phyloP scores from a whole-genome alignment of 2,329 filamentous ascomycete species.

The Chrysoporthe cubensis region DNA sequence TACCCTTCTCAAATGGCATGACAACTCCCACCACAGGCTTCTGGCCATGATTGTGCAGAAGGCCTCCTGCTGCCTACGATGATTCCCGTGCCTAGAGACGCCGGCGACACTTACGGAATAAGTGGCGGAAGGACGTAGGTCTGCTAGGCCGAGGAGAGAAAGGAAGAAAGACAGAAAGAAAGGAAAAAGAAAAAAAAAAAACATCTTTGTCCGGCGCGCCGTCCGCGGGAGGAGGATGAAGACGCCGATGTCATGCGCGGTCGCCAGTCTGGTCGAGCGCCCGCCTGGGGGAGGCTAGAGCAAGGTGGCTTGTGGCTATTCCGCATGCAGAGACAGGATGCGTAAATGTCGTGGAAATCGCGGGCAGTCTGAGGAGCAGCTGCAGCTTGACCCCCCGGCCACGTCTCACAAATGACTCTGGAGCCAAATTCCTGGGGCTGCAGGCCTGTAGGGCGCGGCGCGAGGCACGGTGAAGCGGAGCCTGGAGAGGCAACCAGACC shows the following conservation, averaged over 20 bases:
- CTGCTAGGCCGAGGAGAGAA: not conserved
- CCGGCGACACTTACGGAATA: not conserved
- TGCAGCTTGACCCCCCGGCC: slow-evolving; percentile 30
- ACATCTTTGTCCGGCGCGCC: not conserved
- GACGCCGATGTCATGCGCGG: not conserved
- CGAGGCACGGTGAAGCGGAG: not conserved
- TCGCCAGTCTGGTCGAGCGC: too few relatives aligned
- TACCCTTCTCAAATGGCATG: not conserved
- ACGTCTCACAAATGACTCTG: slow-evolving; percentile 27
- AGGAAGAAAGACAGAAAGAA: too few relatives aligned
- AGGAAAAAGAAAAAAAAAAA: not conserved
- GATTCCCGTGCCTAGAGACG: not conserved
- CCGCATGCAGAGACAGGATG: slow-evolving; percentile 20
- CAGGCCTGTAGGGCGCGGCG: not conserved
- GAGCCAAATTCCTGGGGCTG: slow-evolving; percentile 7
- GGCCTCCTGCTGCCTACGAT: not conserved
- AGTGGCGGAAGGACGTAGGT: not conserved
- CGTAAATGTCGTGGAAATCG: slow-evolving; percentile 28
- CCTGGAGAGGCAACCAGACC: not conserved
- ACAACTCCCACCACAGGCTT: not conserved
- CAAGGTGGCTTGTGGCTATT: slow-evolving; percentile 20
- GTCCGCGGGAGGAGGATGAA: not conserved
- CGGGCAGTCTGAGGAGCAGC: slow-evolving; percentile 28
- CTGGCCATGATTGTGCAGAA: not conserved
- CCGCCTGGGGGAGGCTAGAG: slow-evolving; percentile 2